A percentile compares a stretch with the other conserved stretches of the same genome.
Evolutionary conservation across 2,329 filamentous ascomycete species (phyloP).

Genomic region (Alternaria brassicae): DNA sequence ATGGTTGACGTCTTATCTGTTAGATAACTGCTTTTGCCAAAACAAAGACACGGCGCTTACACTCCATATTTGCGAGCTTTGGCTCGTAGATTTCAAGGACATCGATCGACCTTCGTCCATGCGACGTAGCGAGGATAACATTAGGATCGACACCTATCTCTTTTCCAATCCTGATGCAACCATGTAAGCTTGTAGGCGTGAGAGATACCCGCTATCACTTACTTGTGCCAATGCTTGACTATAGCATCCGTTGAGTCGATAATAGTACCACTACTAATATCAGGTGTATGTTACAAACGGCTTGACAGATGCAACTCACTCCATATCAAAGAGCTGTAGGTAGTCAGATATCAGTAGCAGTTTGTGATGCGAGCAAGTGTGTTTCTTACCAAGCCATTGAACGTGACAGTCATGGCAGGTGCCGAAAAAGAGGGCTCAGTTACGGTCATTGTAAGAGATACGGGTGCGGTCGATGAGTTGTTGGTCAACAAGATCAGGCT

Average conservation of each 20-base stretch:
- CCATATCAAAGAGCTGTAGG: constrained; percentile 47
- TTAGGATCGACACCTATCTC: constrained; percentile 86
- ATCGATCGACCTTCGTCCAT: constrained; percentile 90
- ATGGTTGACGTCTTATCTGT: constrained; percentile 71
- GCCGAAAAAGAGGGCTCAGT: constrained; percentile 51
- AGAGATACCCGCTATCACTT: constrained; percentile 36
- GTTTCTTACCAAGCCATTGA: constrained; percentile 53
- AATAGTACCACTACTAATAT: constrained; percentile 69
- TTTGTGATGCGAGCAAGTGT: background rate
- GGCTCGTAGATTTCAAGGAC: constrained; percentile 79
- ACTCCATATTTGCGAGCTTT: constrained; percentile 90
- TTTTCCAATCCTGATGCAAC: constrained; percentile 68
- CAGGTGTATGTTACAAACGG: background rate
- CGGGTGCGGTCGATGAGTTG: background rate
- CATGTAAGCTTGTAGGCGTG: constrained; percentile 15
- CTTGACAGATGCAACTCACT: constrained; percentile 23
- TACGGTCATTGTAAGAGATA: constrained; percentile 38
- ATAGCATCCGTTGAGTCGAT: constrained; percentile 82
- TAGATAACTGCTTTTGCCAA: background rate
- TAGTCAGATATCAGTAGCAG: constrained; percentile 17
- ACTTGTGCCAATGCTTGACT: constrained; percentile 78
- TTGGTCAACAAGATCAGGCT: background rate
- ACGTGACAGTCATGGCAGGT: constrained; percentile 50
- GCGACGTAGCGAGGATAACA: constrained; percentile 86
- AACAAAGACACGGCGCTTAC: constrained; percentile 61